Evolutionary conservation across 768 basidiomycete genomes (phyloP), one percentile per base, ranked within the genome.

Genomic region (Psilocybe cubensis): DNA sequence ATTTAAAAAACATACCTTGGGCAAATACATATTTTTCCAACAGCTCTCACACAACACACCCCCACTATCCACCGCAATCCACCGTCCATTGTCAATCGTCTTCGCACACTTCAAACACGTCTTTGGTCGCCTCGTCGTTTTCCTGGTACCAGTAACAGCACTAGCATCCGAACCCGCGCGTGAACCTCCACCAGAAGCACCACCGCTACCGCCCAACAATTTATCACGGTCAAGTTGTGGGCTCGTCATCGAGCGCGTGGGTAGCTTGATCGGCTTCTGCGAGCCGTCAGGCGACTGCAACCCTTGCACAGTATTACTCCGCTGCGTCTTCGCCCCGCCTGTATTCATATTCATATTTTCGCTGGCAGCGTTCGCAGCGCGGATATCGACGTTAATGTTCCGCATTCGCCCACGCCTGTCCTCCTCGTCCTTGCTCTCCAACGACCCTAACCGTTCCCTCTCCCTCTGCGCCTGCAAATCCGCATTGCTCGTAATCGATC

Each of bases 11-110:
- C 52, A 60, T 60, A 91, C 92, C 79, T 94, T 94, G 59, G 95
- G 95, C 60, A 97, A 73, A 76, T 96, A 97, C 88, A 96, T 90
- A 66, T 91, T 87, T 79, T 96, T 97, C 95, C 95, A 97, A 71
- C 95, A 96, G 65, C 73, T 74, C 68, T 95, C 96, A 71, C 96
- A 97, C 64, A 97, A 73, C 33, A 94, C 86, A 35, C 74, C 83
- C 55, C 83, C 88, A n/a, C 78, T 82, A 69, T 88, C 93, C 73
- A 86, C 87, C 67, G 79, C 81, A 58, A 92, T 89, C 93, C 88
- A 96, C 63, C 90, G 77, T 61, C 89, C 88, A 68, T 94, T 89
- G 33, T 89, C 87, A 54, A 96, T 88, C 60, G 64, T 73, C 69
- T 80, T 80, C 53, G 78, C 70, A 72, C 95, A 97, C 61, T 85